phyloP scores from a whole-genome alignment of 2,329 filamentous ascomycete species.

The Ophiocordyceps sinensis region DNA sequence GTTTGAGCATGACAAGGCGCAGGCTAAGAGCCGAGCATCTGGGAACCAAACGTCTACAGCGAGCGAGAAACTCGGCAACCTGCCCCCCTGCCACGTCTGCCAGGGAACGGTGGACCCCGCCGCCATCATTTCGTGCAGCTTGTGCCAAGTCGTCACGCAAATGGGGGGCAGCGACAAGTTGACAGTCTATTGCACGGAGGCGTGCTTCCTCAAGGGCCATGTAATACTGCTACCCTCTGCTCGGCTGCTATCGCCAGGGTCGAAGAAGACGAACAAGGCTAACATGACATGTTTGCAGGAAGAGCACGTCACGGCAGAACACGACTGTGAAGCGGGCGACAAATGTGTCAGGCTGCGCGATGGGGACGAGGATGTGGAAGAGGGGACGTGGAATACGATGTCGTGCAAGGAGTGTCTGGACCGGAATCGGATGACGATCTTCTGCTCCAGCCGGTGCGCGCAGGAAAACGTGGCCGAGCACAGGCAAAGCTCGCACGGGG shows the following conservation, averaged over 20 bases:
- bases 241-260: conserved; percentile 8
- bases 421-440: conserved; percentile 20
- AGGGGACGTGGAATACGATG: conserved; percentile 13
- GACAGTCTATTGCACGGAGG: conserved; percentile 30
- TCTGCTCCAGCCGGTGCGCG: conserved; percentile 29
- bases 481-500: conserved; percentile 17
- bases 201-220: conserved; percentile 24
- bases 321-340: conserved; percentile 27
- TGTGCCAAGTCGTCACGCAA: conserved; percentile 28
- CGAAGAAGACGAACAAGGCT: conserved; percentile 6
- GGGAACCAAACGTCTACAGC: conserved; percentile 13
- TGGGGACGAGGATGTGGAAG: conserved; percentile 24
- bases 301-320: conserved; percentile 21
- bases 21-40: conserved; percentile 20
- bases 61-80: conserved; percentile 18
- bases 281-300: conserved; percentile 18
- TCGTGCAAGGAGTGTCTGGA: conserved; percentile 26
- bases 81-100: conserved; percentile 27
- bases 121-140: conserved; percentile 25
- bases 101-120: conserved; percentile 16
- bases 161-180: conserved; percentile 20
- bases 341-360: conserved; percentile 24
- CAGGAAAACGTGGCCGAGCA: conserved; percentile 24
- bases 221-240: conserved; percentile 11
- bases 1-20: conserved; percentile 28